Percentiles rank a stretch among this genome's conserved stretches.
Evolutionary conservation across 345 rosid species (phyloP).

Genomic region (Mallotus nudiflorus): DNA sequence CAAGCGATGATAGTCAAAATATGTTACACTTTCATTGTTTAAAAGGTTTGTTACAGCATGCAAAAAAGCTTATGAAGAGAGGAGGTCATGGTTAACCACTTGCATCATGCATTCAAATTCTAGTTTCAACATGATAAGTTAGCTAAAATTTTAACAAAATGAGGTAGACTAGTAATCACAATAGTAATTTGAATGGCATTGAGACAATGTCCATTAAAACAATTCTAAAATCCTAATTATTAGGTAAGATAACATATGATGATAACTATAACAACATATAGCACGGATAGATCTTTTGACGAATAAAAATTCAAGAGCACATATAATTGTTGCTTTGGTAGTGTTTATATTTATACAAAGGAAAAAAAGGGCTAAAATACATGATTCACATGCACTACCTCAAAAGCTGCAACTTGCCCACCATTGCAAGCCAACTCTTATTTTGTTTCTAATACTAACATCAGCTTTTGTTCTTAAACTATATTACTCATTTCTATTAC

Average conservation of each 20-base stretch:
- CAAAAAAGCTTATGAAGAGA: conserved; percentile 30
- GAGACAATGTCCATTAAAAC: no score
- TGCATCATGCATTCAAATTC: background rate
- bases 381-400: conserved; percentile 48
- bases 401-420: conserved; percentile 97
- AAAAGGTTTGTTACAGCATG: conserved; percentile 93
- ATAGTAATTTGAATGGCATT: no score
- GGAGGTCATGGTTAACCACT: conserved; percentile 21
- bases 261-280: no score
- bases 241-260: no score
- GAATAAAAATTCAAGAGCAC: no score
- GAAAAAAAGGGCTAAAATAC: background rate
- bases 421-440: conserved; percentile 98
- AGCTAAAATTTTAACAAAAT: no score
- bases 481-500: conserved; percentile 95
- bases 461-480: conserved; percentile 89
- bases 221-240: no score
- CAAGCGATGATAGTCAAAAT: conserved; percentile 76
- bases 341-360: background rate
- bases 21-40: conserved; percentile 79
- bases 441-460: conserved; percentile 88
- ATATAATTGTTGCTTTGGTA: no score
- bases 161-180: no score
- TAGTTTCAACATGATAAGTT: no score
- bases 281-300: no score